Conservation (phyloP, 352 stramenopile genomes). For the Pythium plurisporium region DNA sequence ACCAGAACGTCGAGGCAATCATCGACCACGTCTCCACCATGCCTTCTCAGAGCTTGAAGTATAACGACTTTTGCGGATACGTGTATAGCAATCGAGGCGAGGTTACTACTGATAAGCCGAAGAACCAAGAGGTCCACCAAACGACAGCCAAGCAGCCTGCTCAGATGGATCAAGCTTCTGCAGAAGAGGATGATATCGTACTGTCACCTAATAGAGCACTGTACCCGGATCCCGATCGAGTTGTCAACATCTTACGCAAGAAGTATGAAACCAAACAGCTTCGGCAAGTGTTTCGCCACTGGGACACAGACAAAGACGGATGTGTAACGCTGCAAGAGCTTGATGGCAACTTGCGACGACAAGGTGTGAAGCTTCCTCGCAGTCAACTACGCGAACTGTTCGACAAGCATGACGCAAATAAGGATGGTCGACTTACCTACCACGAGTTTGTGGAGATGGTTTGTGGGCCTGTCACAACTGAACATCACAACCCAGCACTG, state of each 20-base stretch:
- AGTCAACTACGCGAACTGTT: constrained; percentile 41
- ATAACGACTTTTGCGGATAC: constrained; percentile 45
- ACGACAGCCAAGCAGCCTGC: too few species aligned
- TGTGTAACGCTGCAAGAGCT: constrained; percentile 41
- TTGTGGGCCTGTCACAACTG: constrained; percentile 22
- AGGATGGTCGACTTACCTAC: constrained; percentile 39
- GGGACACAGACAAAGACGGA: constrained; percentile 54
- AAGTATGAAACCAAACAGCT: constrained; percentile 44
- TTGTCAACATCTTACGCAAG: constrained; percentile 38
- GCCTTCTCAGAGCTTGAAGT: constrained; percentile 33
- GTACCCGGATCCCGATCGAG: constrained; percentile 31
- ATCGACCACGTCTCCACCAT: constrained; percentile 30
- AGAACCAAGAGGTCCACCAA: neutral
- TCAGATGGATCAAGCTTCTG: too few species aligned
- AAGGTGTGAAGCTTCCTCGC: constrained; percentile 32
- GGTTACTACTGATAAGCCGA: neutral
- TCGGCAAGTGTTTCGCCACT: constrained; percentile 51
- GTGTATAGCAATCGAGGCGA: constrained; percentile 11
- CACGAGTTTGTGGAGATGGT: constrained; percentile 46
- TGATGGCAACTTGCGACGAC: constrained; percentile 36
- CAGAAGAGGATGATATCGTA: constrained; percentile 10
- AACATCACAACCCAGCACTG: constrained; percentile 20
- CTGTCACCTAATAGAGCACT: constrained; percentile 12
- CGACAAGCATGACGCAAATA: constrained; percentile 31
- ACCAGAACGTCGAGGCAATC: constrained; percentile 32